Evolutionary conservation across 1,284 basidiomycete species (phyloP).

Genomic region (Trichosporon asahii): DNA sequence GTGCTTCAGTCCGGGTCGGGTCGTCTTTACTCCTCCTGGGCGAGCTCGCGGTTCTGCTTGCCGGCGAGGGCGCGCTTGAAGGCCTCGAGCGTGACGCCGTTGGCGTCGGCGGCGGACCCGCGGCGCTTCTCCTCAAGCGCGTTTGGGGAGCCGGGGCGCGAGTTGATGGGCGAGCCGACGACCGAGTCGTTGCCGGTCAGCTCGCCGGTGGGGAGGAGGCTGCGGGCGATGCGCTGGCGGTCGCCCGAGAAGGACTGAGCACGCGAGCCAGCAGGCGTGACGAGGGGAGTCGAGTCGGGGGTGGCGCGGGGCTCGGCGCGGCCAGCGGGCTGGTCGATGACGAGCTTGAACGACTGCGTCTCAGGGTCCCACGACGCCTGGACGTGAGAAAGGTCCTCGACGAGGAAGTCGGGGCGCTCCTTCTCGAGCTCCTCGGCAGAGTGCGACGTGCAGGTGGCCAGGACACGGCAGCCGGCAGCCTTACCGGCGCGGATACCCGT

Average conservation of each 20-base stretch:
- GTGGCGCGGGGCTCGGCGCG: conserved; percentile 44
- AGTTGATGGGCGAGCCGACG: conserved; percentile 42
- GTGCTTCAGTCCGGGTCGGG: not conserved
- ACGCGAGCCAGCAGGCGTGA: conserved; percentile 50
- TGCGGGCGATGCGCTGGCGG: conserved; percentile 21
- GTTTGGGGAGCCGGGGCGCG: conserved; percentile 42
- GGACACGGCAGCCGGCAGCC: conserved; percentile 52
- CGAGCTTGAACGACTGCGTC: conserved; percentile 45
- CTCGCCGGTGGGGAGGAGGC: conserved; percentile 32
- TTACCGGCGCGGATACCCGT: conserved; percentile 54
- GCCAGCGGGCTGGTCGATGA: conserved; percentile 51
- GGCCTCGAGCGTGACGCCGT: conserved; percentile 42
- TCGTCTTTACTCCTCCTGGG: conserved; percentile 20
- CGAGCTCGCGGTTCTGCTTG: conserved; percentile 32
- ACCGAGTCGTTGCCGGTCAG: conserved; percentile 51
- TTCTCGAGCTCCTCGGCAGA: conserved; percentile 49
- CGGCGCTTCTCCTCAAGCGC: conserved; percentile 30
- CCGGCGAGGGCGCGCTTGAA: conserved; percentile 50
- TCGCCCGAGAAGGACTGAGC: conserved; percentile 45
- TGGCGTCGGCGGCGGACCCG: conserved; percentile 26
- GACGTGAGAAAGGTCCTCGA: conserved; percentile 51
- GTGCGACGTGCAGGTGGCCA: conserved; percentile 54
- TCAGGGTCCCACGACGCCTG: conserved; percentile 44
- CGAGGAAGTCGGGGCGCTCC: conserved; percentile 53
- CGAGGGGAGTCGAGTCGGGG: conserved; percentile 50